Base-by-base conservation (phyloP, 1,139 yeast genomes). In the Nakaseomyces glabratus region DNA sequence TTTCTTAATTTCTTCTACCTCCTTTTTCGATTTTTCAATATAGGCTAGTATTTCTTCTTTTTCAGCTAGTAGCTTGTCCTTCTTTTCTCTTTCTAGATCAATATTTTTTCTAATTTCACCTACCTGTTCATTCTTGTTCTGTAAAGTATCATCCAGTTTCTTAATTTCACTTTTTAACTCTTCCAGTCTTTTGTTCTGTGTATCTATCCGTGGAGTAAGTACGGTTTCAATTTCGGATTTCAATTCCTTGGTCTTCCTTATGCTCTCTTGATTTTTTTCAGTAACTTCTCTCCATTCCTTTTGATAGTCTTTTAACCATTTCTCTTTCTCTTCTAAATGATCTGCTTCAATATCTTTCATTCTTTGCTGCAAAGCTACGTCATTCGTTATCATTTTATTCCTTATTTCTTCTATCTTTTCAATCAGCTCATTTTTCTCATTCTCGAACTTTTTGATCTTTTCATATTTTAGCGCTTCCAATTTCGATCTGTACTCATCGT, bases 381-480 rank as follows among this genome's bases (percentile, higher is more conserved):
- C 53, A 34, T 55, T 56, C 23, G 48, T 48, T n/a, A 41, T 37
- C 15, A 57, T 47, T 19, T 49, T 47, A 14, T 43, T 36, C 11
- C 49, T 40, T 3, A 57, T 30, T 4, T 41, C 43, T 7, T 44
- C 42, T 4, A 57, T 48, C 24, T 45, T 43, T 10, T 46, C 45
- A 15, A 42, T 30, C 24, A 62, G 31, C 8, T 45, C 35, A 2
- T 41, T 41, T 32, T 53, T 52, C 35, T 61, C 54, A 18, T 50
- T 41, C 33, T 58, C 58, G 28, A 58, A 45, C 29, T 55, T 46
- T 21, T 48, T 42, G 4, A 60, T 45, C 42, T 61, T 62, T 4
- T 54, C 45, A 13, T 49, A 46, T 20, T 65, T 59, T 8, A 65
- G 44, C 8, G 47, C 41, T 31, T 70, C 72, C 5, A 68, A 60